Evolutionary conservation across 169 alveolate species (phyloP), one percentile per base, ranked within the genome.

Genomic region (Plasmodium berghei): DNA sequence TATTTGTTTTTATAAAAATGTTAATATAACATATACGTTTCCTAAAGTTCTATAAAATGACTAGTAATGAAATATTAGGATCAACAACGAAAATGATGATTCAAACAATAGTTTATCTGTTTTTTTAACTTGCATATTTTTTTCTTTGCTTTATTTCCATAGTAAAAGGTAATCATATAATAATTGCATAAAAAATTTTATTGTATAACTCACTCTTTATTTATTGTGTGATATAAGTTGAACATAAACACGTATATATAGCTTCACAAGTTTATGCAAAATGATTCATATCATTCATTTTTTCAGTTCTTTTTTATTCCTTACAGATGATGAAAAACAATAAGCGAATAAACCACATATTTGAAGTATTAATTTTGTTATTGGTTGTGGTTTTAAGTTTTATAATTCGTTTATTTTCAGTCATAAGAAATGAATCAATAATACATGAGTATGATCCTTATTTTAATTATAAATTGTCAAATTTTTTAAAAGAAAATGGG

Each of bases 381-480:
- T 49, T 93, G 42, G 80, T 88, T 56, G 91, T 96, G 87, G 9
- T 94, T 22, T 73, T 92, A 62, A 87, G 97, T 83, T 94, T 98
- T 88, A 90, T 96, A 61, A 96, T 96, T 26, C 97, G 99, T 64
- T 96, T 97, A 10, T 98, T 98, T 94, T 97, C 99, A 14, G 99
- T 97, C 10, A 98, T 98, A 62, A 94, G 99, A 56, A 97, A 96
- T 89, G 99, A 98, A 92, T 94, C 98, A 6, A 96, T 98, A 63
- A 98, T 99, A 77, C 99, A 99, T 92, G 99, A 99, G 91, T 99
- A 97, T 87, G 99, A 99, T 92, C 99, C 99, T 10, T 98, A 99
- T 98, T 99, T 99, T 93, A 99, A 98, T 90, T 98, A 95, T 89
- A 94, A 99, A 74, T 96, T 99, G 14, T 97, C 99, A n/a, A 91